phyloP scores from a whole-genome alignment of 495 filamentous ascomycete genomes.

The Penicillium alfredii region DNA sequence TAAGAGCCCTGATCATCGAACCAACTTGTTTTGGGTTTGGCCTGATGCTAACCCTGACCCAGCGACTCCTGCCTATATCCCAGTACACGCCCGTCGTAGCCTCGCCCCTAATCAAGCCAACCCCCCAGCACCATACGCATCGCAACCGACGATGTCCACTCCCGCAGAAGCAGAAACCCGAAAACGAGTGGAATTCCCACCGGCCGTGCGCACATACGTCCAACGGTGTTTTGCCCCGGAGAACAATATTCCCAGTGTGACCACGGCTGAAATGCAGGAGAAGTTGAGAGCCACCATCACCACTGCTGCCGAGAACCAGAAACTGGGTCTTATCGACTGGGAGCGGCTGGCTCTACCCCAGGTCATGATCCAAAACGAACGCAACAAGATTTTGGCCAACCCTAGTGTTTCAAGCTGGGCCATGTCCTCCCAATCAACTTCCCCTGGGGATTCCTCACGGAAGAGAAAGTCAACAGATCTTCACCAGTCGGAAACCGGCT shows the following conservation, averaged over 20 bases:
- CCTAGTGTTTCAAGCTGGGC: conserved; percentile 35
- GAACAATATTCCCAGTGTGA: conserved; percentile 60
- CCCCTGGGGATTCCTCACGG: conserved; percentile 38
- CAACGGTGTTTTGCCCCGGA: conserved; percentile 73
- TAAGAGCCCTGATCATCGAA: conserved; percentile 17
- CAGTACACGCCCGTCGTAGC: conserved; percentile 48
- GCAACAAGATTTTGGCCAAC: conserved; percentile 40
- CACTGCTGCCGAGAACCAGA: conserved; percentile 62
- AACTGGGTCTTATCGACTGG: conserved; percentile 74
- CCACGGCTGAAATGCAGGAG: conserved; percentile 64
- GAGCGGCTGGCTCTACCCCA: conserved; percentile 79
- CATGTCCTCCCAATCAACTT: conserved; percentile 21
- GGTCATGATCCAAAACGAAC: conserved; percentile 72
- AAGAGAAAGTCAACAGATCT: conserved; percentile 79
- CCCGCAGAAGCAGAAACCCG: conserved; percentile 22
- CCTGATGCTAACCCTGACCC: conserved; percentile 6
- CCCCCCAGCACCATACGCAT: conserved; percentile 24
- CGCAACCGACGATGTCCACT: conserved; percentile 7
- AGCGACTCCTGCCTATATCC: conserved; percentile 45
- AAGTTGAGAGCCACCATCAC: conserved; percentile 85
- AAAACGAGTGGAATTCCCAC: conserved; percentile 62
- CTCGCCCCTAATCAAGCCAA: conserved; percentile 23
- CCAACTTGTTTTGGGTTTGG: background rate
- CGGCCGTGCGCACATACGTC: conserved; percentile 73
- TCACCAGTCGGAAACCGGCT: conserved; percentile 37